These are phyloP conservation scores for Moesziomyces parantarcticus DNA, from an alignment of 1,284 basidiomycete species.

Conservation along the genomic window DNA sequence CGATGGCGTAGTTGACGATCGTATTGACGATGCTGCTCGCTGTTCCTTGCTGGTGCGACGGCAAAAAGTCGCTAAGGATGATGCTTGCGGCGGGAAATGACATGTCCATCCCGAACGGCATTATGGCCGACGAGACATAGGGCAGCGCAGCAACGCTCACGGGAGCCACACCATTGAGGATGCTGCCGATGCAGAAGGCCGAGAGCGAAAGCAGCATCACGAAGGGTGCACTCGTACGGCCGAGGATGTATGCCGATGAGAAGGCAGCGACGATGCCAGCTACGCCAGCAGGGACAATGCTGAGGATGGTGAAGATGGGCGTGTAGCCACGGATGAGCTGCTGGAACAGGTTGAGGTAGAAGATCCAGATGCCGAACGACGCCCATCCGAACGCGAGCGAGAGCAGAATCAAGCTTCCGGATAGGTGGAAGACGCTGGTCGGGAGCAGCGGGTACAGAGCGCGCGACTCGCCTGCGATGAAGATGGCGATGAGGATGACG, in stretches of 20 bases:
- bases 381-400: constrained; percentile 50
- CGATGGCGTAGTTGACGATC: constrained; percentile 56
- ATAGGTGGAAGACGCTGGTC: constrained; percentile 34
- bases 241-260: constrained; percentile 33
- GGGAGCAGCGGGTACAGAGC: constrained; percentile 49
- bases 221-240: constrained; percentile 26
- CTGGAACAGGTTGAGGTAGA: constrained; percentile 33
- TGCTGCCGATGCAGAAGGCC: constrained; percentile 49
- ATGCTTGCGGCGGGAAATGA: constrained; percentile 51
- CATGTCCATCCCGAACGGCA: constrained; percentile 57
- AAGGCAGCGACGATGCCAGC: constrained; percentile 47
- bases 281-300: constrained; percentile 31
- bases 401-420: constrained; percentile 27
- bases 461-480: constrained; percentile 34
- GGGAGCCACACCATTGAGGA: constrained; percentile 35
- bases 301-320: constrained; percentile 25
- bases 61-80: constrained; percentile 47
- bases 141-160: constrained; percentile 20
- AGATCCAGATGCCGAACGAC: constrained; percentile 51
- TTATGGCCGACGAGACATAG: constrained; percentile 34
- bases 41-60: constrained; percentile 45
- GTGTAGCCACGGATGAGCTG: constrained; percentile 27
- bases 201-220: constrained; percentile 48
- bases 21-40: constrained; percentile 59
- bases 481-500: constrained; percentile 36